Evolutionary conservation across 1,284 basidiomycete genomes (phyloP).

Genomic region (Melampsora larici-populina): DNA sequence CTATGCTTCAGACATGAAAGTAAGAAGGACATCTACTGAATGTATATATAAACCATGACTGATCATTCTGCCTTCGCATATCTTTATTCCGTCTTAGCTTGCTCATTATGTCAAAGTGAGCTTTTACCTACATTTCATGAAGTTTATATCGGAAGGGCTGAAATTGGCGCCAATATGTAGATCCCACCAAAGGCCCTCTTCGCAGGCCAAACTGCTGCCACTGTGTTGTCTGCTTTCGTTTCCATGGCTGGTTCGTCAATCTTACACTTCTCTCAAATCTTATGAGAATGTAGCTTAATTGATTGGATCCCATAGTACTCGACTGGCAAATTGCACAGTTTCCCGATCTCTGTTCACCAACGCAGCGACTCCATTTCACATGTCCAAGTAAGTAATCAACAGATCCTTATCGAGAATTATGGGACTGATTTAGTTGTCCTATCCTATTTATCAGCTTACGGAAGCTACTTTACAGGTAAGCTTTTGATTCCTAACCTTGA

Average conservation of each 20-base stretch:
- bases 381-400: slow-evolving; percentile 16
- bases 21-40: not conserved
- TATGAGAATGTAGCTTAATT: too few relatives aligned
- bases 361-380: slow-evolving; percentile 23
- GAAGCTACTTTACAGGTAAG: too few relatives aligned
- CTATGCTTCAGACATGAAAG: slow-evolving; percentile 39
- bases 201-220: slow-evolving; percentile 27
- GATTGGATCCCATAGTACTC: not conserved
- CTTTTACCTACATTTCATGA: too few relatives aligned
- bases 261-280: too few relatives aligned
- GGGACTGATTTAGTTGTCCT: too few relatives aligned
- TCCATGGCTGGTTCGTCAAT: slow-evolving; percentile 19
- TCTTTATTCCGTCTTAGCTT: slow-evolving; percentile 7
- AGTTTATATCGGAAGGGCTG: too few relatives aligned
- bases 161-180: not conserved
- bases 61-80: too few relatives aligned
- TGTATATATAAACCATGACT: too few relatives aligned
- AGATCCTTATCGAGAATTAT: too few relatives aligned
- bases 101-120: slow-evolving; percentile 43
- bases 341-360: slow-evolving; percentile 36
- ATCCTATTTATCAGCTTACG: not conserved
- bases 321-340: slow-evolving; percentile 37
- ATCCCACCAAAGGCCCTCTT: slow-evolving; percentile 33
- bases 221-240: slow-evolving; percentile 21
- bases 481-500: too few relatives aligned